Conservation (phyloP, 192 early-diverging fungal genomes). For the Umbelopsis sp. region DNA sequence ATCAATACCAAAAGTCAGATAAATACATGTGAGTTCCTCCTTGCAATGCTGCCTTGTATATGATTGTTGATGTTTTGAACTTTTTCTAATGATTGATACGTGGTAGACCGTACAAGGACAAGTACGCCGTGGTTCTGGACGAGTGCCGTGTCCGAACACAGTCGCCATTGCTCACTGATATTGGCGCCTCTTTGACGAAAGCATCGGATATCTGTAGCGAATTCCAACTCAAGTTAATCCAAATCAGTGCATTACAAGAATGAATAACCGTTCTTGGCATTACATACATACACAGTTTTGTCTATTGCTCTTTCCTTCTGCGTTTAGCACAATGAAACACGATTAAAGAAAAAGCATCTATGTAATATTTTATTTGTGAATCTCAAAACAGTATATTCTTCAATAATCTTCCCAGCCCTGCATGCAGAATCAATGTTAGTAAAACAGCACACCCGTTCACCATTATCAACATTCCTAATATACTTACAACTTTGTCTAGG, state of each 20-base stretch:
- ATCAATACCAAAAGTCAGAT: constrained; percentile 17
- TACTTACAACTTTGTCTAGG: constrained; percentile 60
- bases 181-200: constrained; percentile 21
- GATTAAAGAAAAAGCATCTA: no score
- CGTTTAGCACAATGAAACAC: no score
- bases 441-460: not conserved
- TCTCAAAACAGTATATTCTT: not conserved
- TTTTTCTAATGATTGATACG: not conserved
- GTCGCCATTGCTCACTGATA: constrained; percentile 32
- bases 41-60: not conserved
- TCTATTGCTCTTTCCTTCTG: no score
- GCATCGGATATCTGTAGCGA: constrained; percentile 9
- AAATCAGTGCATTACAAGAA: not conserved
- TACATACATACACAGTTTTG: no score
- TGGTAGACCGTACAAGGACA: constrained; percentile 35
- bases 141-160: constrained; percentile 33
- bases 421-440: not conserved
- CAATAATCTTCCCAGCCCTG: constrained; percentile 41
- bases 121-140: constrained; percentile 23
- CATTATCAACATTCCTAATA: not conserved
- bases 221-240: constrained; percentile 3
- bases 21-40: constrained; percentile 22
- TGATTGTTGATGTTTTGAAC: not conserved
- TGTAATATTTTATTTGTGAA: no score
- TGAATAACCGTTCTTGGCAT: not conserved